Percentiles rank a stretch among this genome's conserved stretches.
Evolutionary conservation across 1,284 basidiomycete species (phyloP).

Genomic region (Irpex lacteus): DNA sequence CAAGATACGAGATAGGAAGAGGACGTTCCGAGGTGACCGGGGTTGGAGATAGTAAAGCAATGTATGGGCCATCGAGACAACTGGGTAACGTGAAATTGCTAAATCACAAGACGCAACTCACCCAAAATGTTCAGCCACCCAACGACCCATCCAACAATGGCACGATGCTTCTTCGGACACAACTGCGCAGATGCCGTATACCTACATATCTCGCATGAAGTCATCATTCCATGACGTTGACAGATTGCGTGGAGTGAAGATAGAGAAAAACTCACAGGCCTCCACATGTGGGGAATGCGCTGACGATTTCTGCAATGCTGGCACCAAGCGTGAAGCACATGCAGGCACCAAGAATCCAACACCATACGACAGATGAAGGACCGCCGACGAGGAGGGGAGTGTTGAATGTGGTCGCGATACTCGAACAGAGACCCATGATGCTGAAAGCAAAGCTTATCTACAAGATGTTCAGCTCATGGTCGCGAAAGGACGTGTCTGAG

Average conservation of each 20-base stretch:
- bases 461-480: neutral
- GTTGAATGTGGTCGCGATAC: constrained; percentile 80
- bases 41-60: neutral
- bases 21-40: neutral
- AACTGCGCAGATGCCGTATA: constrained; percentile 81
- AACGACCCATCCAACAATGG: constrained; percentile 71
- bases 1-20: neutral
- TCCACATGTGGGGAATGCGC: constrained; percentile 82
- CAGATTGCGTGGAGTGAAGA: neutral
- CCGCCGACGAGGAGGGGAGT: constrained; percentile 76
- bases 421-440: constrained; percentile 81
- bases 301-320: constrained; percentile 77
- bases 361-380: constrained; percentile 76
- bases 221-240: neutral
- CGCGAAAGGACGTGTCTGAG: neutral
- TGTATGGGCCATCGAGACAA: neutral
- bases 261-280: constrained; percentile 56
- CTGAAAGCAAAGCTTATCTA: constrained; percentile 78
- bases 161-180: constrained; percentile 67
- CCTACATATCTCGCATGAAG: constrained; percentile 27
- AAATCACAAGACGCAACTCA: constrained; percentile 21
- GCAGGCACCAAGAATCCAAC: constrained; percentile 72
- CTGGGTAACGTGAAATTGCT: neutral
- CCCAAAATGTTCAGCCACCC: constrained; percentile 90
- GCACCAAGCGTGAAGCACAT: constrained; percentile 78